Conservation (phyloP, 83 land plant genomes). For the Picea abies region DNA sequence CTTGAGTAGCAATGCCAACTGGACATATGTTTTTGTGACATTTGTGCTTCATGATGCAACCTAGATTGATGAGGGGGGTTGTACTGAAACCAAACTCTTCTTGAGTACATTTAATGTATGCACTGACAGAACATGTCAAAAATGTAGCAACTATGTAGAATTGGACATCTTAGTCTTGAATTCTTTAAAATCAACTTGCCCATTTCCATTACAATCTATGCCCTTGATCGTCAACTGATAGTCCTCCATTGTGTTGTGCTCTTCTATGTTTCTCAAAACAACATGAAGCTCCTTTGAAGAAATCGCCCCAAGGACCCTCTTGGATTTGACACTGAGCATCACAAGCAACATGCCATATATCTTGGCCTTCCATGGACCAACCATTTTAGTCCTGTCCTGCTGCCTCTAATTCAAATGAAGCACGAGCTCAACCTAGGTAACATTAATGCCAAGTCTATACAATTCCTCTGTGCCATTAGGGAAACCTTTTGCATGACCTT, state of each 20-base stretch:
- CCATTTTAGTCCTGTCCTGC: slow-evolving; percentile 67
- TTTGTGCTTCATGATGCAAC: too few species aligned
- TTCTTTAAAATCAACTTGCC: slow-evolving; percentile 36
- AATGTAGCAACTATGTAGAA: not conserved
- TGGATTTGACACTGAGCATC: slow-evolving; percentile 65
- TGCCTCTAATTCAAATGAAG: slow-evolving; percentile 70
- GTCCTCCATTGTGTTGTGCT: not conserved
- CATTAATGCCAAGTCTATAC: slow-evolving; percentile 76
- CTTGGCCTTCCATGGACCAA: slow-evolving; percentile 71
- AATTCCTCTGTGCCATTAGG: slow-evolving; percentile 70
- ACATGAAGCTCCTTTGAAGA: slow-evolving; percentile 59
- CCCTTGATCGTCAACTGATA: too few species aligned
- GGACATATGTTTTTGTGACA: too few species aligned
- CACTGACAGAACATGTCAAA: too few species aligned
- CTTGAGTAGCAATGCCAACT: too few species aligned
- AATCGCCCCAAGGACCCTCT: slow-evolving; percentile 75
- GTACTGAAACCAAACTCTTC: too few species aligned
- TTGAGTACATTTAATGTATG: too few species aligned
- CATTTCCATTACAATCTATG: not conserved
- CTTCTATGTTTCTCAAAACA: too few species aligned
- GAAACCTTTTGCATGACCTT: slow-evolving; percentile 76
- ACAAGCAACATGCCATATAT: slow-evolving; percentile 75
- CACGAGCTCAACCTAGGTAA: slow-evolving; percentile 67
- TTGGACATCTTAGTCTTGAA: slow-evolving; percentile 40
- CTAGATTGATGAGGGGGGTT: too few species aligned